phyloP scores from a whole-genome alignment of 352 stramenopile species.

The Bremia lactucae region DNA sequence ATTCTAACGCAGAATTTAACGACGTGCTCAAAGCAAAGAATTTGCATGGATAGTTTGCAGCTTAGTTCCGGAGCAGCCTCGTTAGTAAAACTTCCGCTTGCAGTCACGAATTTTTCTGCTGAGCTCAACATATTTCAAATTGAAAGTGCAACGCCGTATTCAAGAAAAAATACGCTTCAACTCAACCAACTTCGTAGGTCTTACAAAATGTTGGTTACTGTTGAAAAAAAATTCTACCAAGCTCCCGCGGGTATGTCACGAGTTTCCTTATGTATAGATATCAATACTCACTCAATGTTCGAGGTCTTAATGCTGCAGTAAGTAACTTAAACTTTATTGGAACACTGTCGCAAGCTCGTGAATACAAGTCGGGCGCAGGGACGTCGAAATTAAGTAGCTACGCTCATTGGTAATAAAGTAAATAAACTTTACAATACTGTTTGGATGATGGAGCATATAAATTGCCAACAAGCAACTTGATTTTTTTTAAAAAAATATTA shows the following conservation, averaged over 20 bases:
- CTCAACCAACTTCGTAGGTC: no score
- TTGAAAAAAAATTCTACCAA: no score
- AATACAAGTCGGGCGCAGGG: conserved; percentile 73
- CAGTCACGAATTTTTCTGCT: conserved; percentile 23
- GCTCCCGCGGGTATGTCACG: no score
- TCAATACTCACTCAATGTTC: conserved; percentile 83
- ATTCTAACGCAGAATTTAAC: conserved; percentile 18
- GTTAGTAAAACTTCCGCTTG: conserved; percentile 20
- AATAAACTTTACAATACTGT: conserved; percentile 83
- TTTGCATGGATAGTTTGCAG: conserved; percentile 82
- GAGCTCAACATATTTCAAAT: conserved; percentile 36
- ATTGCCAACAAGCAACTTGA: conserved; percentile 1
- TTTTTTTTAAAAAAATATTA: neutral
- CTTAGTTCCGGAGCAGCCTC: conserved; percentile 40
- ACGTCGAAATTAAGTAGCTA: conserved; percentile 73
- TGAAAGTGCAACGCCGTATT: conserved; percentile 62
- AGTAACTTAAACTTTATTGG: conserved; percentile 89
- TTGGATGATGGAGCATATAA: conserved; percentile 35
- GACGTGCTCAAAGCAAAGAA: conserved; percentile 34
- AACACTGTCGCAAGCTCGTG: conserved; percentile 80
- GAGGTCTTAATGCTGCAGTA: conserved; percentile 89
- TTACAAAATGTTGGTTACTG: no score
- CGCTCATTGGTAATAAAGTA: conserved; percentile 75
- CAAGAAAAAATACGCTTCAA: conserved; percentile 80
- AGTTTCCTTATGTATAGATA: conserved; percentile 61